Base-by-base conservation (phyloP, 306 rosid species). In the Quercus suber region DNA sequence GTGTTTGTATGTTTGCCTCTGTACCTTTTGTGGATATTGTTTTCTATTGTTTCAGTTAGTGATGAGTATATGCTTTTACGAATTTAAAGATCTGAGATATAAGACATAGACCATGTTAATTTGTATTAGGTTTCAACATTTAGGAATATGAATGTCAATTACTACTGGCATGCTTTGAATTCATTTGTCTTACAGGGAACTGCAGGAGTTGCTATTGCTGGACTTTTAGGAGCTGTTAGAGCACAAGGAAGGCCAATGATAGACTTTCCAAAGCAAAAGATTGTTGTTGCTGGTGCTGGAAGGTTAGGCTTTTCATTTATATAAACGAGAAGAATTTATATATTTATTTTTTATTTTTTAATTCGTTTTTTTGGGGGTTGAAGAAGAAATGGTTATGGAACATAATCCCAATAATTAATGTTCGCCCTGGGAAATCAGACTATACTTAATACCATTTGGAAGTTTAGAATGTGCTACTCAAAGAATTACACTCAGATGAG, bases 201-300 rank as follows among this genome's bases (percentile, higher is more conserved):
- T 41, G 99, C 99, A 27, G 98, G 99, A 80, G 99, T 96, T 75
- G 99, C 99, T 61, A 83, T 93, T 70, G 99, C 99, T 78, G 99
- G 99, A 55, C 99, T 96, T 79, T 86, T 96, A 83, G 96, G 99
- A 65, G 98, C 99, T 79, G 99, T 96, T 63, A 90, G 99, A 87
- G 99, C 98, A 23, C 99, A 96, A 90, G 99, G 98, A 81, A 91
- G 96, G 87, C 86, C 97, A 71, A 91, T 96, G 99, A 93, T 96
- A 79, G 99, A 96, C 87, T 96, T 96, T 75, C 98, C 99, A 56
- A 96, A 93, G 81, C 95, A 89, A 75, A 96, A 91, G 91, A 96
- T 96, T 80, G 99, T 96, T 86, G 99, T 96, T 79, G 99, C 99
- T 72, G 99, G 99, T 84, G 99, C 99, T 86, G 99, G 99, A 89